Percentiles rank a stretch among this genome's conserved stretches.
Conservation (phyloP, 176 grass and related monocot genomes). For the Phoenix roebelenii region DNA sequence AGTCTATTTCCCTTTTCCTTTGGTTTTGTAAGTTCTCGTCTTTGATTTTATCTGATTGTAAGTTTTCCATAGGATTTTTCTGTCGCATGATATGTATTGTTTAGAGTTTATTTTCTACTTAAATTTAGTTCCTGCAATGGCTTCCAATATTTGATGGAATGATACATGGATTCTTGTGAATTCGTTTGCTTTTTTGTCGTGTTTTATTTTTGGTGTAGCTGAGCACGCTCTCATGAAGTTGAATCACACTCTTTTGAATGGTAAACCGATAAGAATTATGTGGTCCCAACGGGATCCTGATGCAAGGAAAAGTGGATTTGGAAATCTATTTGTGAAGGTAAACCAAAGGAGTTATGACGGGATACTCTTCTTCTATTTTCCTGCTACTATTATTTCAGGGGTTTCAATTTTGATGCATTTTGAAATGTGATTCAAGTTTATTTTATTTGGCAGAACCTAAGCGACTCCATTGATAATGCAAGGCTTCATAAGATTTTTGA, state of each 20-base stretch:
- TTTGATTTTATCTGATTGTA: too few species aligned
- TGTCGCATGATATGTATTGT: too few species aligned
- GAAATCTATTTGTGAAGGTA: conserved; percentile 95
- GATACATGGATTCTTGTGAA: too few species aligned
- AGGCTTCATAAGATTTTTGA: conserved; percentile 59
- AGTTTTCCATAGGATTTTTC: too few species aligned
- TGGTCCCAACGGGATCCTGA: conserved; percentile 70
- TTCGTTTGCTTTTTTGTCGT: too few species aligned
- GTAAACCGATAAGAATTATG: conserved; percentile 75
- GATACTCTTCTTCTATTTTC: not conserved
- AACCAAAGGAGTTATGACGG: not conserved
- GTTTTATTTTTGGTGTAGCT: conserved; percentile 17
- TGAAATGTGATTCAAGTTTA: not conserved
- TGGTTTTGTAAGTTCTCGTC: too few species aligned
- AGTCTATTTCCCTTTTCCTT: too few species aligned
- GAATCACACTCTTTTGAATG: conserved; percentile 56
- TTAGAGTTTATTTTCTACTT: too few species aligned
- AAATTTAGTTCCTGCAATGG: too few species aligned
- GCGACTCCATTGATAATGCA: conserved; percentile 27
- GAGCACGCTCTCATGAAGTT: conserved; percentile 37
- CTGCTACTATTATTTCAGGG: not conserved
- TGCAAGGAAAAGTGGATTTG: conserved; percentile 51
- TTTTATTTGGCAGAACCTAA: conserved; percentile 46
- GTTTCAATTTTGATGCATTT: conserved; percentile 3
- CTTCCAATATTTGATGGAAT: too few species aligned